phyloP scores from a whole-genome alignment of 768 basidiomycete genomes.

The Sarcomyxa edulis region DNA sequence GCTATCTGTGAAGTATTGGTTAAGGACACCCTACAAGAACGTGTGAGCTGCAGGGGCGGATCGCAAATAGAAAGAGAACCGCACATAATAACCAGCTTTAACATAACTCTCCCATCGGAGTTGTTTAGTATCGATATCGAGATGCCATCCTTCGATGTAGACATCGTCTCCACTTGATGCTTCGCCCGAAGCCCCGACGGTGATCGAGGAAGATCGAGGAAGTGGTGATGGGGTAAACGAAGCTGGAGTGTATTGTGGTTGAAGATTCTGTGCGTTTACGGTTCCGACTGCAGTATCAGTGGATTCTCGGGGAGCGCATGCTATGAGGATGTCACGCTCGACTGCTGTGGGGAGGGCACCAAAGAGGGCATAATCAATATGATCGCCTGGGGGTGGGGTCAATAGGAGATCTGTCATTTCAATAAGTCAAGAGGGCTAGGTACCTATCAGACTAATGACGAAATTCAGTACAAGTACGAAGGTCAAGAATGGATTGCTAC shows the following conservation, averaged over 20 bases:
- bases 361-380: constrained; percentile 81
- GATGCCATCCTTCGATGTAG: constrained; percentile 54
- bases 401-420: constrained; percentile 12
- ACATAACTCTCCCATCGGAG: constrained; percentile 86
- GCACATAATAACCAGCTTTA: constrained; percentile 79
- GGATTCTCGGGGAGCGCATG: constrained; percentile 48
- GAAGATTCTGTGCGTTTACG: constrained; percentile 60
- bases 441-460: constrained; percentile 39
- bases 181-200: too few relatives aligned
- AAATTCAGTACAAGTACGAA: background rate
- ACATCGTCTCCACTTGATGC: constrained; percentile 24
- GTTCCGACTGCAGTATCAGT: constrained; percentile 31
- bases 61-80: constrained; percentile 19
- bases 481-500: constrained; percentile 11
- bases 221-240: too few relatives aligned
- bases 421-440: constrained; percentile 4
- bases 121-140: constrained; percentile 67
- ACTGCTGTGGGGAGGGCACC: constrained; percentile 84
- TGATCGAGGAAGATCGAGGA: too few relatives aligned
- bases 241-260: constrained; percentile 58
- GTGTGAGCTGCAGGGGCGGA: background rate
- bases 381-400: constrained; percentile 49
- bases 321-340: constrained; percentile 80
- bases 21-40: constrained; percentile 54
- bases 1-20: constrained; percentile 47